These are phyloP conservation scores for Meyerozyma carpophila DNA, from an alignment of 1,139 yeast species.

Conservation along the genomic window DNA sequence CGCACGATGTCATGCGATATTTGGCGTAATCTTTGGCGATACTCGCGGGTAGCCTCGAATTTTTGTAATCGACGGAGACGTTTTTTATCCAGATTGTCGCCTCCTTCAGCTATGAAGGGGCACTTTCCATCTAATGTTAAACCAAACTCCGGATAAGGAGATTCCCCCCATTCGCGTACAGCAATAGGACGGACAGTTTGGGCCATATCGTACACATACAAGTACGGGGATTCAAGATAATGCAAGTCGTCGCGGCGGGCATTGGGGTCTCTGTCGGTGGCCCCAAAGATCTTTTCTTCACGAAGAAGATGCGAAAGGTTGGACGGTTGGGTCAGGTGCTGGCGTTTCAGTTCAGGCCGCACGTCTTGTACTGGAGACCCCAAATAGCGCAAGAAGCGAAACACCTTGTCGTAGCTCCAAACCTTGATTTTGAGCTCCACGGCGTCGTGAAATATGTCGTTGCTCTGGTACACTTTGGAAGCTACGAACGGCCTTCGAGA, in stretches of 20 bases:
- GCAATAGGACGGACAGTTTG: constrained; percentile 81
- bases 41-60: constrained; percentile 36
- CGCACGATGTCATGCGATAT: constrained; percentile 25
- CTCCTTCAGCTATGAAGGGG: constrained; percentile 56
- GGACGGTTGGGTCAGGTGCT: constrained; percentile 9
- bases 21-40: constrained; percentile 31
- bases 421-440: constrained; percentile 60
- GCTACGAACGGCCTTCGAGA: constrained; percentile 42
- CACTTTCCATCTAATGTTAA: constrained; percentile 61
- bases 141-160: constrained; percentile 38
- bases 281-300: constrained; percentile 82
- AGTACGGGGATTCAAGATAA: constrained; percentile 62
- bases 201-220: constrained; percentile 76
- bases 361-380: constrained; percentile 28
- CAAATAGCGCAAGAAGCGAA: constrained; percentile 70
- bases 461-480: constrained; percentile 28
- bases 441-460: constrained; percentile 68
- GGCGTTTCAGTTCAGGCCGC: constrained; percentile 1
- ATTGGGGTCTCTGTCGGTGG: constrained; percentile 83
- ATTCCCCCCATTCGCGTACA: constrained; percentile 68
- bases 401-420: constrained; percentile 85
- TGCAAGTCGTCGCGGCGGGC: constrained; percentile 82
- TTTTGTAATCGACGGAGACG: constrained; percentile 33
- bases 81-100: constrained; percentile 35
- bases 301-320: constrained; percentile 63